These are phyloP conservation scores for Rickenella mellea DNA, from an alignment of 768 basidiomycete genomes.

Conservation along the genomic window DNA sequence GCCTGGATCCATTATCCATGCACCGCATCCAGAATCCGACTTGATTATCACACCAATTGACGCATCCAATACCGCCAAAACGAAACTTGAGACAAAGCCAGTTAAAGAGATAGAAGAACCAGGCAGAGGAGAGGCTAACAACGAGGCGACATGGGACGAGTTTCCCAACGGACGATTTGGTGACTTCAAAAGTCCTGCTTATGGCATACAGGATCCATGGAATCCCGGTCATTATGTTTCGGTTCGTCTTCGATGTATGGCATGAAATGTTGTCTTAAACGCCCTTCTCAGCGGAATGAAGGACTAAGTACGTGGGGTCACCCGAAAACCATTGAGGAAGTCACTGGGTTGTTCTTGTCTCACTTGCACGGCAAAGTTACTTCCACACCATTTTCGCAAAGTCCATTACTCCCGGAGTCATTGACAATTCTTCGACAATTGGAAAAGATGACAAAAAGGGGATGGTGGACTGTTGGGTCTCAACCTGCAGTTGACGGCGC, in stretches of 20 bases:
- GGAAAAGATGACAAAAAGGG: conserved; percentile 60
- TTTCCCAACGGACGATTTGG: conserved; percentile 99
- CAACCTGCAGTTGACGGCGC: conserved; percentile 88
- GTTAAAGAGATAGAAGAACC: conserved; percentile 38
- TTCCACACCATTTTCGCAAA: conserved; percentile 83
- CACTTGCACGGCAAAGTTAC: conserved; percentile 67
- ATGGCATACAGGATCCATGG: conserved; percentile 74
- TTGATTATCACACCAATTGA: conserved; percentile 53
- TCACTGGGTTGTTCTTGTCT: conserved; percentile 71
- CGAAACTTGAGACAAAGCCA: conserved; percentile 41
- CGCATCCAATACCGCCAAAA: conserved; percentile 55
- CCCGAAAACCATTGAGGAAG: conserved; percentile 53
- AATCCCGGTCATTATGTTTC: conserved; percentile 50
- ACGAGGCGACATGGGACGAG: conserved; percentile 83
- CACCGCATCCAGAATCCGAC: conserved; percentile 21
- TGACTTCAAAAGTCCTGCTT: conserved; percentile 95
- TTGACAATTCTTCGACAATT: conserved; percentile 69
- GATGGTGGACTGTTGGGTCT: conserved; percentile 96
- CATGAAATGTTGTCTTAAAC: background rate
- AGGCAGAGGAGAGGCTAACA: conserved; percentile 66
- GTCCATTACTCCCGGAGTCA: conserved; percentile 77
- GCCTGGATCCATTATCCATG: conserved; percentile 21
- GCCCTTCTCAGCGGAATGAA: conserved; percentile 40
- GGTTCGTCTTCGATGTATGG: conserved; percentile 24
- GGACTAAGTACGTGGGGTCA: conserved; percentile 68